These are phyloP conservation scores for Calonectria pauciramosa DNA, from an alignment of 2,329 filamentous ascomycete genomes.

Conservation along the genomic window DNA sequence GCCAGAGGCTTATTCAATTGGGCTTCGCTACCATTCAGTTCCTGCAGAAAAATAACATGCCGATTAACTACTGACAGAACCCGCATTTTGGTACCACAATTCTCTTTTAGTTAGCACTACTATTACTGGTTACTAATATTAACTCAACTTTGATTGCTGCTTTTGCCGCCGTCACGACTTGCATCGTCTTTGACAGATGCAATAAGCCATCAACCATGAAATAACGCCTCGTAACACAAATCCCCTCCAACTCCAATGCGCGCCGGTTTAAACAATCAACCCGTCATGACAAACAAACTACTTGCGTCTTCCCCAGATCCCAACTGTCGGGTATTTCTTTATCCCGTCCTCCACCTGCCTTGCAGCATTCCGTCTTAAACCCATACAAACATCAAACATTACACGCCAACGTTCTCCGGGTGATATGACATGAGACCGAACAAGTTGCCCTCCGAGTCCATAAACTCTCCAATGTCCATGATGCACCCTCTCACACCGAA, in stretches of 20 bases:
- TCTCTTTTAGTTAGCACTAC: background rate
- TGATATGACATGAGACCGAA: slow-evolving; percentile 42
- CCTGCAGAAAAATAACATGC: background rate
- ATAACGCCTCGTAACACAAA: slow-evolving; percentile 3
- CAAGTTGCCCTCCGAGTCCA: slow-evolving; percentile 45
- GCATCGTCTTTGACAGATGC: background rate
- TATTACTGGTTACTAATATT: background rate
- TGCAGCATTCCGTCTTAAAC: background rate
- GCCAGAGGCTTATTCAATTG: background rate
- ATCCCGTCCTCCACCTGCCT: slow-evolving; percentile 28
- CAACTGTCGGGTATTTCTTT: slow-evolving; percentile 41
- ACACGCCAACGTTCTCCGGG: slow-evolving; percentile 30
- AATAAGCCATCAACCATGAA: background rate
- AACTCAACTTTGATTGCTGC: background rate
- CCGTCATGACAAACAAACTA: background rate
- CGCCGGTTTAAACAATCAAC: slow-evolving; percentile 21
- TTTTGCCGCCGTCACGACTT: background rate
- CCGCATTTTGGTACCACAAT: background rate
- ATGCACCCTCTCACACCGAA: slow-evolving; percentile 42
- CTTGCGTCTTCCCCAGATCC: background rate
- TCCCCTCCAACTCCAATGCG: slow-evolving; percentile 9
- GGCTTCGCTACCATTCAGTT: background rate
- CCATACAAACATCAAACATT: background rate
- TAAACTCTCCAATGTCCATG: slow-evolving; percentile 45
- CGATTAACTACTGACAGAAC: background rate